A percentile compares a stretch with the other conserved stretches of the same genome.
These are phyloP conservation scores for Dryadomyces sulphureus DNA, from an alignment of 2,329 filamentous ascomycete species.

Conservation along the genomic window DNA sequence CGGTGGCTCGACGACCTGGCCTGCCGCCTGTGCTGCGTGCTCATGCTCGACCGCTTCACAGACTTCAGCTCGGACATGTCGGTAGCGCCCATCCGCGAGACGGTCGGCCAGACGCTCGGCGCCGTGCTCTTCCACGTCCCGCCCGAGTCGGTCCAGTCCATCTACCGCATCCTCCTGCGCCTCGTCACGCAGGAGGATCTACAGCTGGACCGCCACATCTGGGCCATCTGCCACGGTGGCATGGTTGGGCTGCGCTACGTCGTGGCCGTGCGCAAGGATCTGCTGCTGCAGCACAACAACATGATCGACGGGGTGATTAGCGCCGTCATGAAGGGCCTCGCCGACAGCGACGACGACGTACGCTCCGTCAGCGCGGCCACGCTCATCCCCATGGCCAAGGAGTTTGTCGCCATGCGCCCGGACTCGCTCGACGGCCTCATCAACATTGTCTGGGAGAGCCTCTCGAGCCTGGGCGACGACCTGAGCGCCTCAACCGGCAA, in stretches of 20 bases:
- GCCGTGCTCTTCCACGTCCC: constrained; percentile 77
- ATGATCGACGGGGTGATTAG: constrained; percentile 88
- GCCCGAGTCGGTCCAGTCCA: constrained; percentile 61
- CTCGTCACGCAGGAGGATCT: constrained; percentile 87
- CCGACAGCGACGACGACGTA: constrained; percentile 86
- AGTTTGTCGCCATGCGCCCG: constrained; percentile 78
- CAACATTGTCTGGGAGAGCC: constrained; percentile 91
- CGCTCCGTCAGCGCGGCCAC: constrained; percentile 96
- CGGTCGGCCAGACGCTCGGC: constrained; percentile 84
- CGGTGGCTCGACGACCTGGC: constrained; percentile 87
- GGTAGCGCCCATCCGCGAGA: constrained; percentile 89
- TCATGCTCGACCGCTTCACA: constrained; percentile 94
- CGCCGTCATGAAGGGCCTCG: constrained; percentile 88
- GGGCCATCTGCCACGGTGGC: constrained; percentile 93
- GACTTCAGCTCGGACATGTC: constrained; percentile 97
- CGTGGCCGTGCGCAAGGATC: constrained; percentile 84
- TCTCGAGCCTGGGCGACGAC: constrained; percentile 93
- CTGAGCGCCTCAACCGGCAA: constrained; percentile 93
- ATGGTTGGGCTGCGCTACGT: constrained; percentile 96
- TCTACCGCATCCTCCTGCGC: constrained; percentile 71
- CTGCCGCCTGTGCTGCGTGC: constrained; percentile 86
- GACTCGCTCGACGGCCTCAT: constrained; percentile 67
- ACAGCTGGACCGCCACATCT: constrained; percentile 57
- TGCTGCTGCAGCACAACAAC: constrained; percentile 66
- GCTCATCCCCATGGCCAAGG: constrained; percentile 85